phyloP scores from a whole-genome alignment of 148 eudicot species.

The Fagopyrum tataricum region DNA sequence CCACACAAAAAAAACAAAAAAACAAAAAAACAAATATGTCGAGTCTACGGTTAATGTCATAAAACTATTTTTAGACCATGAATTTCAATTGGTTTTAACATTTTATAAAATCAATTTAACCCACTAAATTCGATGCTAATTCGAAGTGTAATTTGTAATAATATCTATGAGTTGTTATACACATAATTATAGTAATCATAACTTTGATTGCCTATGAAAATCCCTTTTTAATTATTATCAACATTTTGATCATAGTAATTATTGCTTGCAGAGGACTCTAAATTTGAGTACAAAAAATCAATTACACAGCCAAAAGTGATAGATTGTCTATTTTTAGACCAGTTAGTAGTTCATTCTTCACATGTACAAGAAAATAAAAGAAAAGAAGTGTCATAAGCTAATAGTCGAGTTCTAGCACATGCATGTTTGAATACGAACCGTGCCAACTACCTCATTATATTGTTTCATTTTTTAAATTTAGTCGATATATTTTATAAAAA shows the following conservation, averaged over 20 bases:
- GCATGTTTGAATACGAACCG: background rate
- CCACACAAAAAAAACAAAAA: no score
- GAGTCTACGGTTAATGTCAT: no score
- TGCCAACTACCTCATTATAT: no score
- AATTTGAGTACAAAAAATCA: constrained; percentile 4
- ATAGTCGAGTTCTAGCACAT: background rate
- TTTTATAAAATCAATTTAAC: no score
- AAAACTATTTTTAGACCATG: no score
- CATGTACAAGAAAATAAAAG: background rate
- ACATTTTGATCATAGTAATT: background rate
- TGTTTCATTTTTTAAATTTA: no score
- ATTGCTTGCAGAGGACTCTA: background rate
- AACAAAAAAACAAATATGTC: no score
- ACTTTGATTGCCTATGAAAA: background rate
- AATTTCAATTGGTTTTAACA: no score
- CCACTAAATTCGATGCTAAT: no score
- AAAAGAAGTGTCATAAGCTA: background rate
- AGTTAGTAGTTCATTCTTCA: background rate
- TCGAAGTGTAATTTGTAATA: no score
- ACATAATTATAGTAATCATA: background rate
- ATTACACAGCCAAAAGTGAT: background rate
- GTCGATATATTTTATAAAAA: no score
- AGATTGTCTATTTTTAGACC: background rate
- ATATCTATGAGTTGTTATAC: no score
- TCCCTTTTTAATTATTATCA: background rate